These are phyloP conservation scores for Pyrus bretschneideri DNA, from an alignment of 306 rosid species.

Conservation along the genomic window DNA sequence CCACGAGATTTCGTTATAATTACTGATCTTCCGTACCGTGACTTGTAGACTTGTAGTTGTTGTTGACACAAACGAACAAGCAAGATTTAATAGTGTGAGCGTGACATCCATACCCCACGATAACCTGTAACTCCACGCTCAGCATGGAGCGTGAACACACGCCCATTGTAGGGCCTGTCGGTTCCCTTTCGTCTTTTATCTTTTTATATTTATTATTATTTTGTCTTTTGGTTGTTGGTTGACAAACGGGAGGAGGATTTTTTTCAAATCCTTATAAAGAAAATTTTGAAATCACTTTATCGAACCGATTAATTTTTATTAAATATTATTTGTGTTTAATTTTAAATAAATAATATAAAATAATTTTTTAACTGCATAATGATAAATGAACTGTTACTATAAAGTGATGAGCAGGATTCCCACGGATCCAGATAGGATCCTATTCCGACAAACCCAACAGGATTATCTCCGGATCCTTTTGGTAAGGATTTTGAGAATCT, in stretches of 20 bases:
- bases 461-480: no score
- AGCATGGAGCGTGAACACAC: not conserved
- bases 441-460: no score
- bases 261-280: no score
- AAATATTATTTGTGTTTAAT: no score
- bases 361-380: no score
- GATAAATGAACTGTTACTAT: no score
- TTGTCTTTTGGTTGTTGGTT: not conserved
- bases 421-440: no score
- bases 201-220: not conserved
- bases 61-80: not conserved
- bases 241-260: no score
- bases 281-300: no score
- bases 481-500: no score
- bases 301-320: fast-evolving
- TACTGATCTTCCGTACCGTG: slow-evolving; percentile 12
- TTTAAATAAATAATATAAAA: no score
- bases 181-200: not conserved
- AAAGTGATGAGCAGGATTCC: no score
- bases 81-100: not conserved
- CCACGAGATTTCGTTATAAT: not conserved
- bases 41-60: not conserved
- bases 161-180: not conserved
- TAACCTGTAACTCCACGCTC: not conserved
- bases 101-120: not conserved